Conservation (phyloP, 2,329 filamentous ascomycete species). For the Ceratocystis variospora region DNA sequence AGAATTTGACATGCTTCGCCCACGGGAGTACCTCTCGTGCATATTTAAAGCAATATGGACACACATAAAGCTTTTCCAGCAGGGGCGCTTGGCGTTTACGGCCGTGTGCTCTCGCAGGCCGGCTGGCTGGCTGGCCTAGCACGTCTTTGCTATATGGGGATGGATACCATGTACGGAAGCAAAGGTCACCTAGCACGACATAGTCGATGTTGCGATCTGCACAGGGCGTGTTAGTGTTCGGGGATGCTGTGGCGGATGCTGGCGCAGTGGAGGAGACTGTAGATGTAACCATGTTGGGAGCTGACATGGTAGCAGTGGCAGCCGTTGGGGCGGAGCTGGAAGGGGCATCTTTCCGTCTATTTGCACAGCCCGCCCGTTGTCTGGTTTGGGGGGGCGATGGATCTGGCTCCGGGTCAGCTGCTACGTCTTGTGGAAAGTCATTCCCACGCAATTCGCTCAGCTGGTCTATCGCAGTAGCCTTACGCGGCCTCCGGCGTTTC, state of each 20-base stretch:
- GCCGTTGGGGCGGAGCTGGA: not conserved
- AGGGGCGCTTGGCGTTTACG: conserved; percentile 29
- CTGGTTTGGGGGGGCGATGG: not conserved
- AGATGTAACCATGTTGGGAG: not conserved
- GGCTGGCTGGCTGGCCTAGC: conserved; percentile 31
- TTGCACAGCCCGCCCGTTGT: not conserved
- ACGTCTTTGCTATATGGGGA: conserved; percentile 73
- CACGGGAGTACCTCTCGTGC: conserved; percentile 48
- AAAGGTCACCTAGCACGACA: conserved; percentile 70
- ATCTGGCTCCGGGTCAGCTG: not conserved
- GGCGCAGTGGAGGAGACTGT: not conserved
- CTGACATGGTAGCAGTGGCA: not conserved
- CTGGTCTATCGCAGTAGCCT: not conserved
- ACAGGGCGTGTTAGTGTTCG: not conserved
- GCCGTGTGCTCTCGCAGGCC: conserved; percentile 21
- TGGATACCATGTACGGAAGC: conserved; percentile 84
- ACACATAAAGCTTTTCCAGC: conserved; percentile 66
- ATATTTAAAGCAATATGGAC: conserved; percentile 90
- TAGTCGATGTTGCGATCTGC: conserved; percentile 67
- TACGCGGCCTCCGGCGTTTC: conserved; percentile 8
- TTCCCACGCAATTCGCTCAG: not conserved
- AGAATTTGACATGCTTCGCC: conserved; percentile 45
- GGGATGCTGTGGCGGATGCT: not conserved
- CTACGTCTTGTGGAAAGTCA: not conserved
- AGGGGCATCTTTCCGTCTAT: not conserved